phyloP scores from a whole-genome alignment of 108 stramenopile species.

The Stephanodiscus minutulus region DNA sequence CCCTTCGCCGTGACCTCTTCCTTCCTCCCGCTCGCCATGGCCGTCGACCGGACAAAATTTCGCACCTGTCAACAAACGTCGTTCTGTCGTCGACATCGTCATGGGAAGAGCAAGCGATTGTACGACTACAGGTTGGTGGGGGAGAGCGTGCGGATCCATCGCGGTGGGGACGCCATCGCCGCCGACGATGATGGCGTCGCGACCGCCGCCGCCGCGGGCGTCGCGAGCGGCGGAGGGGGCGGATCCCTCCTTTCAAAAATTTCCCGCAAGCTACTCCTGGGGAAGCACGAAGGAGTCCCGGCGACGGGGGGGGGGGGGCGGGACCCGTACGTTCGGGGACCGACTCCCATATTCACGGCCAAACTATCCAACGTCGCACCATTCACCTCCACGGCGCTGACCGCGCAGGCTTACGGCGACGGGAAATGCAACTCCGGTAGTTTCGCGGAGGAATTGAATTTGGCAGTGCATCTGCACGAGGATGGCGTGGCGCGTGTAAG shows the following conservation, averaged over 20 bases:
- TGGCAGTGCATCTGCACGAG: conserved; percentile 61
- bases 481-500: conserved; percentile 84
- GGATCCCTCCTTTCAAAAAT: conserved; percentile 29
- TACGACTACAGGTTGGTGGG: conserved; percentile 63
- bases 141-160: conserved; percentile 54
- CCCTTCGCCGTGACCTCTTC: conserved; percentile 8
- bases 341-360: conserved; percentile 69
- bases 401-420: conserved; percentile 29
- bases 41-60: conserved; percentile 98
- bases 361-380: conserved; percentile 56
- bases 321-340: conserved; percentile 67
- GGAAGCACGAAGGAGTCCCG: conserved; percentile 6
- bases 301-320: neutral
- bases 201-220: neutral
- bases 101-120: conserved; percentile 50
- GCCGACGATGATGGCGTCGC: conserved; percentile 2
- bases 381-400: conserved; percentile 57
- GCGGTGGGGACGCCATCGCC: neutral
- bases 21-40: conserved; percentile 38
- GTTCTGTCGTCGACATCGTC: conserved; percentile 95
- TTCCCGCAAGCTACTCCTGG: conserved; percentile 48
- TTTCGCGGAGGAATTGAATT: conserved; percentile 61
- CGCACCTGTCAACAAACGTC: conserved; percentile 95
- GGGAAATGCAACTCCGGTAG: conserved; percentile 22
- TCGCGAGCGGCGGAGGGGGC: neutral